Conservation (phyloP, 1,284 basidiomycete species). For the Trichosporon faecale region DNA sequence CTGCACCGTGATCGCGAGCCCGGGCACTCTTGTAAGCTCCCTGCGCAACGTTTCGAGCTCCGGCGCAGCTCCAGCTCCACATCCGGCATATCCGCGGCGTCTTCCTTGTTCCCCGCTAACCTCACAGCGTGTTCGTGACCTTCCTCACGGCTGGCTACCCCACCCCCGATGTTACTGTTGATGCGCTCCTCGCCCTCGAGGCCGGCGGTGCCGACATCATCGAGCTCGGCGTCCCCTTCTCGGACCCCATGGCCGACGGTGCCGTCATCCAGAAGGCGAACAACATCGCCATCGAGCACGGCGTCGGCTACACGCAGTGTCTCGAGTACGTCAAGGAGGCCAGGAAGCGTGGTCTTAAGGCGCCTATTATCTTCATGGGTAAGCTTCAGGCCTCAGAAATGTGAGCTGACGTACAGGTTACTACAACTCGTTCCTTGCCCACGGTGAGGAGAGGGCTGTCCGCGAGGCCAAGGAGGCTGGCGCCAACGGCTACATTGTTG, state of each 20-base stretch:
- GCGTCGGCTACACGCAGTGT: slow-evolving; percentile 71
- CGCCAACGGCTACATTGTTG: slow-evolving; percentile 96
- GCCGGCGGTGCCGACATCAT: slow-evolving; percentile 91
- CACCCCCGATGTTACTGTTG: slow-evolving; percentile 71
- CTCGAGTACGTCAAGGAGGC: slow-evolving; percentile 77
- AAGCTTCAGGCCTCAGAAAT: slow-evolving; percentile 30
- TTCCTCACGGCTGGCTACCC: slow-evolving; percentile 93
- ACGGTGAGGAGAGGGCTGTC: slow-evolving; percentile 91
- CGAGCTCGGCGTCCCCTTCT: slow-evolving; percentile 94
- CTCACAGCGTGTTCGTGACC: slow-evolving; percentile 69
- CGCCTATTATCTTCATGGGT: slow-evolving; percentile 93
- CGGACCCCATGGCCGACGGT: slow-evolving; percentile 93
- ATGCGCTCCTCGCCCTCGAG: slow-evolving; percentile 85
- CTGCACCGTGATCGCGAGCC: neutral
- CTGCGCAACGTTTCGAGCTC: neutral
- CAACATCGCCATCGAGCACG: slow-evolving; percentile 80
- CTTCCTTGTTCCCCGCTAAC: neutral
- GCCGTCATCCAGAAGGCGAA: slow-evolving; percentile 89
- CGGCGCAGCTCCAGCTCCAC: neutral
- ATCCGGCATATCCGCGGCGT: neutral
- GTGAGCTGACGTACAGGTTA: slow-evolving; percentile 63
- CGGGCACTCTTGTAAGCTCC: neutral
- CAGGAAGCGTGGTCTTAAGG: slow-evolving; percentile 72
- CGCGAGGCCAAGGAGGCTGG: slow-evolving; percentile 82
- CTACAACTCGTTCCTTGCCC: slow-evolving; percentile 92